These are phyloP conservation scores for Aspergillus nidulans DNA, from an alignment of 495 filamentous ascomycete species.

Conservation along the genomic window DNA sequence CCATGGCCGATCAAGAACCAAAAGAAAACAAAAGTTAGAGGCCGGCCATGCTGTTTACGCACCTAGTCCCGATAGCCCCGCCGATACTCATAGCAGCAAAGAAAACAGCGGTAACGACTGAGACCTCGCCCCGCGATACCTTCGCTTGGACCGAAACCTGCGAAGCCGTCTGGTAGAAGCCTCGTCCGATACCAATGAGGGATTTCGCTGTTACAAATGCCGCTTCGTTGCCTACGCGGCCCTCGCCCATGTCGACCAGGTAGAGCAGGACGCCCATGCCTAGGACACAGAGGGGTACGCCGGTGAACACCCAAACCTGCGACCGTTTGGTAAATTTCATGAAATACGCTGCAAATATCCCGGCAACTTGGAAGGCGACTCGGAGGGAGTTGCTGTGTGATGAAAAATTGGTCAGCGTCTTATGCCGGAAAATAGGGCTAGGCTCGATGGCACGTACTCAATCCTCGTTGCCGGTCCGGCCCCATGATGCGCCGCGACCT, in stretches of 20 bases:
- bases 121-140: slow-evolving; percentile 20
- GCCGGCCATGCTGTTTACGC: too few species aligned
- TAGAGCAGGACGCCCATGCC: slow-evolving; percentile 24
- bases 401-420: too few species aligned
- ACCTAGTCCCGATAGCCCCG: slow-evolving; percentile 25
- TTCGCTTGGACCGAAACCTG: slow-evolving; percentile 24
- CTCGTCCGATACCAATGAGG: slow-evolving; percentile 23
- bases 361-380: slow-evolving; percentile 24
- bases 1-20: too few species aligned
- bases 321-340: slow-evolving; percentile 26
- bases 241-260: slow-evolving; percentile 16
- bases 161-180: slow-evolving; percentile 24
- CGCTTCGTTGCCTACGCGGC: slow-evolving; percentile 19
- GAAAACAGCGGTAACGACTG: slow-evolving; percentile 23
- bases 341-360: slow-evolving; percentile 21
- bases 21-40: too few species aligned
- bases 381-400: slow-evolving; percentile 20
- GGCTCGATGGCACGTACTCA: slow-evolving; percentile 15
- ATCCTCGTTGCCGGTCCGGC: slow-evolving; percentile 21
- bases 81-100: slow-evolving; percentile 25
- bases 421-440: too few species aligned
- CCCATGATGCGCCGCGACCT: slow-evolving; percentile 20
- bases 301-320: slow-evolving; percentile 23
- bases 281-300: slow-evolving; percentile 21
- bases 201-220: slow-evolving; percentile 22